Conservation (phyloP, 2,329 filamentous ascomycete genomes). For the Claviceps spartinae region DNA sequence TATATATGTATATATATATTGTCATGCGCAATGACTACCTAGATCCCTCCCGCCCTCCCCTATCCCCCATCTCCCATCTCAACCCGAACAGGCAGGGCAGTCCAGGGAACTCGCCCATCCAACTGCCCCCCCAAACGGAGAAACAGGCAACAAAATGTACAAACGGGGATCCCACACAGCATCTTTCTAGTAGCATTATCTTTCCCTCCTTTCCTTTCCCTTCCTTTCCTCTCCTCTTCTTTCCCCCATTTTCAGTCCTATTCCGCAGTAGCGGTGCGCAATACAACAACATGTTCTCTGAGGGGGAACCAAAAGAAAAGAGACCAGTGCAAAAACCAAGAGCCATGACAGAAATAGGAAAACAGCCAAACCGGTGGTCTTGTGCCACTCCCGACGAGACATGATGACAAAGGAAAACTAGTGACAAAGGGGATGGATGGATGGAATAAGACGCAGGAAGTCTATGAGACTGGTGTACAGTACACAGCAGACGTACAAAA, state of each 20-base stretch:
- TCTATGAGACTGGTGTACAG: neutral
- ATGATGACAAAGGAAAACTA: conserved; percentile 10
- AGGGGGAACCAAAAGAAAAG: neutral
- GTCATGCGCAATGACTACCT: neutral
- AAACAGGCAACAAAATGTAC: no score
- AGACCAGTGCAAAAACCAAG: no score
- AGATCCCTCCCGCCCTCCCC: neutral
- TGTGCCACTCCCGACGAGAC: no score
- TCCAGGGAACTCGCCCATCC: no score
- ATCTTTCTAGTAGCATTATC: no score
- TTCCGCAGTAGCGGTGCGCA: no score
- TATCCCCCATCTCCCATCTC: no score
- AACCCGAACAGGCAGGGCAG: no score
- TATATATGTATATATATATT: neutral
- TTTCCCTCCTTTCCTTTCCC: neutral
- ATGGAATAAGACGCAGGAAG: conserved; percentile 4
- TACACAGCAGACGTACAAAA: no score
- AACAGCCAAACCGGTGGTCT: neutral
- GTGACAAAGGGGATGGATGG: conserved; percentile 7
- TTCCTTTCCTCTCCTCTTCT: neutral
- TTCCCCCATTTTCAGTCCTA: neutral
- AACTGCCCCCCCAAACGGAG: no score
- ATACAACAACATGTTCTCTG: neutral
- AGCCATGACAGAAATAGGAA: neutral
- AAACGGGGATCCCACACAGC: no score